A percentile compares a stretch with the other conserved stretches of the same genome.
Conservation (phyloP, 805 yeast genomes). For the Wickerhamiella spandovensis region DNA sequence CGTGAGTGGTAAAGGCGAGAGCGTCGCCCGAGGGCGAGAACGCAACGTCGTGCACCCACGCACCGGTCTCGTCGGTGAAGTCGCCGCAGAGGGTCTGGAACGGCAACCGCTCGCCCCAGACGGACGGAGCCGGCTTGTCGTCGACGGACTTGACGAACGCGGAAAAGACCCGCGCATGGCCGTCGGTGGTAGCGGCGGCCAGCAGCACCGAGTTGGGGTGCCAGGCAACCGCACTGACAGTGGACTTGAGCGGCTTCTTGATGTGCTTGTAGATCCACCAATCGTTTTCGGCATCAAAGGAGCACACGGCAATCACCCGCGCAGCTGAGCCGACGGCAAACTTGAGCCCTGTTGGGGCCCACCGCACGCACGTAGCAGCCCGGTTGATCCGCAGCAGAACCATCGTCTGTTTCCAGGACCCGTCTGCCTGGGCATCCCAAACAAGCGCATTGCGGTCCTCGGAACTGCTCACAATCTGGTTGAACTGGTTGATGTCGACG, state of each 20-base stretch:
- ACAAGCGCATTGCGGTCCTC: slow-evolving; percentile 97
- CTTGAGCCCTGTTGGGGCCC: slow-evolving; percentile 93
- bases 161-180: slow-evolving; percentile 79
- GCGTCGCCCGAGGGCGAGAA: slow-evolving; percentile 72
- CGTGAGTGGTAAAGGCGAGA: slow-evolving; percentile 75
- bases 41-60: slow-evolving; percentile 86
- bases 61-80: slow-evolving; percentile 51
- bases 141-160: slow-evolving; percentile 85
- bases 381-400: slow-evolving; percentile 86
- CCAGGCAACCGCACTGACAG: slow-evolving; percentile 77
- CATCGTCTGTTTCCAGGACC: slow-evolving; percentile 68
- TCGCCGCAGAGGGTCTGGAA: slow-evolving; percentile 87
- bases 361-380: slow-evolving; percentile 85
- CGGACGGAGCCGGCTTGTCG: slow-evolving; percentile 60
- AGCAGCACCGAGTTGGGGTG: slow-evolving; percentile 83
- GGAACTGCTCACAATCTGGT: slow-evolving; percentile 89
- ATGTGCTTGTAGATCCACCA: slow-evolving; percentile 99
- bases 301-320: slow-evolving; percentile 86
- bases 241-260: slow-evolving; percentile 85
- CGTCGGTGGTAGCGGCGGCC: slow-evolving; percentile 88
- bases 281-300: slow-evolving; percentile 88
- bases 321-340: slow-evolving; percentile 98
- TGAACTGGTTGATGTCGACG: slow-evolving; percentile 68
- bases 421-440: slow-evolving; percentile 66
- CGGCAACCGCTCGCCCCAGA: slow-evolving; percentile 93